Evolutionary conservation across 2,329 filamentous ascomycete genomes (phyloP).

Genomic region (Aspergillus phoenicis): DNA sequence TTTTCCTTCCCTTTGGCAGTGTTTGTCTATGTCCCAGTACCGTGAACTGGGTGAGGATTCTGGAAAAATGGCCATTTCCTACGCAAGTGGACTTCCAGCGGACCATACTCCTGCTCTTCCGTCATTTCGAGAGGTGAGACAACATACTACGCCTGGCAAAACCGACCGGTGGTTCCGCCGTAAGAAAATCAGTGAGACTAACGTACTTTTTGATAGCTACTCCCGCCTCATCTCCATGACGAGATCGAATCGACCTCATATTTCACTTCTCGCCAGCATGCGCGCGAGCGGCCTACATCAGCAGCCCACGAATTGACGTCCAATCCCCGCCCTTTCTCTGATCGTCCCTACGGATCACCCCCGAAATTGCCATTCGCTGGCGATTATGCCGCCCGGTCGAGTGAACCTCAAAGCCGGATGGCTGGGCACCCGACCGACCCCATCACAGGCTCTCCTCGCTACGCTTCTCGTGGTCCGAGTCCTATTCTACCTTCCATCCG

Average conservation of each 20-base stretch:
- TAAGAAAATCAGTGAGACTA: conserved; percentile 9
- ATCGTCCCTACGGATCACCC: conserved; percentile 23
- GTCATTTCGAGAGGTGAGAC: conserved; percentile 43
- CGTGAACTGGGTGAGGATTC: conserved; percentile 36
- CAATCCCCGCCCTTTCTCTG: conserved; percentile 34
- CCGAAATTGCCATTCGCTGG: conserved; percentile 27
- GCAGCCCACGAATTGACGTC: conserved; percentile 33
- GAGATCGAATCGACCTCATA: conserved; percentile 46
- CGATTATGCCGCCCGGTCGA: conserved; percentile 27
- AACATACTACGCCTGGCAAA: neutral
- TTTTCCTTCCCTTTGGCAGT: neutral
- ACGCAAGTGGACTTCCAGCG: conserved; percentile 36
- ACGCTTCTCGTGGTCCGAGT: conserved; percentile 36
- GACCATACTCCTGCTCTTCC: conserved; percentile 40
- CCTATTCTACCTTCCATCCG: conserved; percentile 42
- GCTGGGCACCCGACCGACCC: conserved; percentile 14
- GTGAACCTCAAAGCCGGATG: conserved; percentile 21
- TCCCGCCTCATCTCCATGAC: conserved; percentile 45
- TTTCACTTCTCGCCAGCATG: conserved; percentile 30
- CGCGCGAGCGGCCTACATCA: conserved; percentile 34
- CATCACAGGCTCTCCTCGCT: conserved; percentile 22
- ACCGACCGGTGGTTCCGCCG: conserved; percentile 3
- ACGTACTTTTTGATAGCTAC: conserved; percentile 30
- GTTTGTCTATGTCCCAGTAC: conserved; percentile 41
- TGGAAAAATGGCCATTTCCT: conserved; percentile 43